phyloP scores from a whole-genome alignment of 2,329 filamentous ascomycete genomes.

The Zarea fungicola region DNA sequence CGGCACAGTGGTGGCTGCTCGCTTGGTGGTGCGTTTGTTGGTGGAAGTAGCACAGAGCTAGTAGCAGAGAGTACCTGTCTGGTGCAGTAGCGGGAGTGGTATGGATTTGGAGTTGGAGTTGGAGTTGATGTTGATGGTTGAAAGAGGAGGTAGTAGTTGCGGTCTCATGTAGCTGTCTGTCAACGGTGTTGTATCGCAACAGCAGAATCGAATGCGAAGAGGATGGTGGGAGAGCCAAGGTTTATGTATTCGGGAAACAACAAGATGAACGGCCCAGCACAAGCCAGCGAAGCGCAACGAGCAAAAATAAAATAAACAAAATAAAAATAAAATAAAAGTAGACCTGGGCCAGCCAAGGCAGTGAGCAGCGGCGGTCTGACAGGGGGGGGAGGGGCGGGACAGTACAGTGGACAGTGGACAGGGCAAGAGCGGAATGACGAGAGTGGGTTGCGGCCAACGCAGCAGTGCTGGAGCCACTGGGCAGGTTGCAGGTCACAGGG shows the following conservation, averaged over 20 bases:
- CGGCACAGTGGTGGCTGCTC: conserved; percentile 15
- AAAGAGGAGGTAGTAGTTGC: background rate
- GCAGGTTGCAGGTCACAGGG: background rate
- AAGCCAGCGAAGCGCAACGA: too few relatives aligned
- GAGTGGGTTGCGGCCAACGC: conserved; percentile 10
- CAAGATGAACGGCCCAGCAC: too few relatives aligned
- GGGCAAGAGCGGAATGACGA: conserved; percentile 3
- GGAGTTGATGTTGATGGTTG: background rate
- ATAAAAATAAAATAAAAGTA: background rate
- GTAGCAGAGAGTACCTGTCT: background rate
- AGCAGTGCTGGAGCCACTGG: too few relatives aligned
- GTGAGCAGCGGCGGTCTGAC: conserved; percentile 6
- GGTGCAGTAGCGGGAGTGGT: background rate
- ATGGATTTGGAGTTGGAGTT: background rate
- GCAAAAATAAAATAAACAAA: conserved; percentile 2
- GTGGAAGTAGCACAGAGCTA: conserved; percentile 7
- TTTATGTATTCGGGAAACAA: conserved; percentile 11
- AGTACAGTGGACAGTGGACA: background rate
- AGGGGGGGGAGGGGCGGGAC: background rate
- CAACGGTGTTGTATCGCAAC: conserved; percentile 1
- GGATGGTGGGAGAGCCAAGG: conserved; percentile 9
- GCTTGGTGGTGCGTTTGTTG: conserved; percentile 1
- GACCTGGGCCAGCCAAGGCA: conserved; percentile 4
- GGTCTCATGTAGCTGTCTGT: background rate
- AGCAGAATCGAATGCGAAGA: background rate